Evolutionary conservation across 306 rosid species (phyloP), one percentile per base, ranked within the genome.

Genomic region (Comarum palustre): DNA sequence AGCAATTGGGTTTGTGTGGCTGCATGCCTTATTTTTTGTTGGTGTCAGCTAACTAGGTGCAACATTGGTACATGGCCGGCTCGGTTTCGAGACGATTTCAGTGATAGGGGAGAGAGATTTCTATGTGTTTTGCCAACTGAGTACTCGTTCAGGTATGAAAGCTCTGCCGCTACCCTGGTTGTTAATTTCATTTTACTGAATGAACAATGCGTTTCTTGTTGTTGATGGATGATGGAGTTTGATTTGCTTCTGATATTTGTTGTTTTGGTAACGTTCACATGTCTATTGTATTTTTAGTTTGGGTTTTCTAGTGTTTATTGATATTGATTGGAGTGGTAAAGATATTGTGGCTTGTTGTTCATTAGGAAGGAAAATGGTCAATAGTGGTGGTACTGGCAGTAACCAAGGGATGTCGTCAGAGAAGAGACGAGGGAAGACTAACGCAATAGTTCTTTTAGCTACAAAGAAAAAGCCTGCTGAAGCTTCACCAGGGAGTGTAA

Each of bases 351-450:
- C 62, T 73, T 57, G 15, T 48, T 75, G 79, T 73, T 82, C 29
- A 20, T 38, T 77, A 77, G 34, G 81, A 86, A 80, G 75, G 73
- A 70, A 79, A 39, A 47, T 25, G 22, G 76, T 16, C 66, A 80
- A 81, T 59, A 55, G 63, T 73, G 57, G 58, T 27, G 66, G 55
- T 22, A 16, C 27, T 2, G 80, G 66, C n/a, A 69, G 73, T 63
- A 72, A 24, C 9, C 73, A 39, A 63, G 67, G 73, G 60, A 31
- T 41, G 54, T 38, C 42, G 8, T 51, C 22, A 7, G 82, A 66
- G 41, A 72, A 70, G 47, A 82, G 78, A 64, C 66, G 73, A 62
- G 73, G 73, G 77, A 75, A 78, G 78, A 78, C 69, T 84, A 77
- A 84, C 51, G 81, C 83, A 72, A 58, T 63, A 75, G 58, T 47